A percentile compares a stretch with the other conserved stretches of the same genome.
phyloP scores from a whole-genome alignment of 108 stramenopile genomes.

The Aurantiochytrium sp. region DNA sequence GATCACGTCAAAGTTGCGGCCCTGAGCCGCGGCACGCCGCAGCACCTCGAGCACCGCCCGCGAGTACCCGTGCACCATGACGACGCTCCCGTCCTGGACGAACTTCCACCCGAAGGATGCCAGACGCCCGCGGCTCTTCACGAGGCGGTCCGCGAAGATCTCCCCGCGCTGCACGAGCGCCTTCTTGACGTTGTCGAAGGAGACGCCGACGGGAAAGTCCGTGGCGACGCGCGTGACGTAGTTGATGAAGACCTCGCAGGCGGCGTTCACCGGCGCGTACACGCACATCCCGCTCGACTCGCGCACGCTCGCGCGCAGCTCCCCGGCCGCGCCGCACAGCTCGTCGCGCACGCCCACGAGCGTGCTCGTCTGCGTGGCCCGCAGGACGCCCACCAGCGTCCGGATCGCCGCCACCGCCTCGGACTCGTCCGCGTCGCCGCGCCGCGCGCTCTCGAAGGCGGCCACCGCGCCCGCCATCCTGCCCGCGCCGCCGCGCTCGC shows the following conservation, averaged over 20 bases:
- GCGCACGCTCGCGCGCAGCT: neutral
- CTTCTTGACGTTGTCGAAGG: slow-evolving; percentile 70
- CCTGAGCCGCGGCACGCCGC: slow-evolving; percentile 62
- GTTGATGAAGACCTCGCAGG: slow-evolving; percentile 54
- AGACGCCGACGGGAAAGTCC: slow-evolving; percentile 53
- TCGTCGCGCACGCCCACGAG: neutral
- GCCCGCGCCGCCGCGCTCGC: too few species aligned
- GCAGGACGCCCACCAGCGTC: slow-evolving; percentile 1
- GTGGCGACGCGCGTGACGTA: slow-evolving; percentile 83
- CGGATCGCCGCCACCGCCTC: neutral
- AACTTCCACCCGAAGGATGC: slow-evolving; percentile 75
- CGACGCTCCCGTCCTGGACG: slow-evolving; percentile 75
- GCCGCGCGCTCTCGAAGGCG: neutral
- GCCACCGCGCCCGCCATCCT: neutral
- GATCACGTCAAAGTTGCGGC: slow-evolving; percentile 76
- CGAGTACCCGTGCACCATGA: slow-evolving; percentile 84
- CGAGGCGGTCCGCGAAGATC: slow-evolving; percentile 75
- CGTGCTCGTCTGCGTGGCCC: neutral
- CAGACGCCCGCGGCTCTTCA: slow-evolving; percentile 79
- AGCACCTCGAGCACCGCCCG: slow-evolving; percentile 77
- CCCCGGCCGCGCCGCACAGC: neutral
- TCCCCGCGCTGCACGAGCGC: slow-evolving; percentile 79
- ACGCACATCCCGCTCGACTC: neutral
- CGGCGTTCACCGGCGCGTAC: slow-evolving; percentile 39
- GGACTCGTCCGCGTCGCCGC: neutral